Evolutionary conservation across 148 eudicot species (phyloP).

Genomic region (Arbutus unedo): DNA sequence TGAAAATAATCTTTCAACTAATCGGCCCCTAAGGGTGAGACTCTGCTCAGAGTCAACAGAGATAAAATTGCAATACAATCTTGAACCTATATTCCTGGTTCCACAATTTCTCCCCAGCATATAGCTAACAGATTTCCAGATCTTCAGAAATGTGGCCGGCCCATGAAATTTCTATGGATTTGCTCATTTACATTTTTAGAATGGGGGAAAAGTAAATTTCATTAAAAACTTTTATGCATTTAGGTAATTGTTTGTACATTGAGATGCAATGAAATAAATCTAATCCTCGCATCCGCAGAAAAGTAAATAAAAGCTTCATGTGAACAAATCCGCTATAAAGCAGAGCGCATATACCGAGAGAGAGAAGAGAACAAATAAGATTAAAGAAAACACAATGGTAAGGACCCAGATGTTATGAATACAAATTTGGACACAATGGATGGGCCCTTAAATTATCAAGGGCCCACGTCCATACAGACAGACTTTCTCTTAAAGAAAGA

Average conservation of each 20-base stretch:
- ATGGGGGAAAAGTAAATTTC: background rate
- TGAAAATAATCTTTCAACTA: too few species aligned
- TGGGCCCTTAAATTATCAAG: too few species aligned
- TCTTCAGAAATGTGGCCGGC: background rate
- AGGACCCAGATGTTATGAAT: too few species aligned
- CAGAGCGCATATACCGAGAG: background rate
- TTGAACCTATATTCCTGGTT: background rate
- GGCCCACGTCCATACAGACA: too few species aligned
- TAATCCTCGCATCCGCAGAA: too few species aligned
- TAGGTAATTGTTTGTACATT: background rate
- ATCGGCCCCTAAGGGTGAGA: too few species aligned
- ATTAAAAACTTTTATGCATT: background rate
- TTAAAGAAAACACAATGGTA: constrained; percentile 30
- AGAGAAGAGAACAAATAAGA: constrained; percentile 24
- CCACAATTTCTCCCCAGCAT: background rate
- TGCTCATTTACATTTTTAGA: background rate
- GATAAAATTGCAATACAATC: background rate
- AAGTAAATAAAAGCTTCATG: too few species aligned
- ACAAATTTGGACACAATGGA: too few species aligned
- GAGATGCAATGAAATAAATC: background rate
- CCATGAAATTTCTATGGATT: background rate
- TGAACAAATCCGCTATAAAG: background rate
- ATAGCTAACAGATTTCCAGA: background rate
- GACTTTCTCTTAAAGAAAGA: constrained; percentile 24
- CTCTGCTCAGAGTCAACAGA: background rate